These are phyloP conservation scores for Hygrophoropsis aurantiaca DNA, from an alignment of 768 basidiomycete species.

Conservation along the genomic window DNA sequence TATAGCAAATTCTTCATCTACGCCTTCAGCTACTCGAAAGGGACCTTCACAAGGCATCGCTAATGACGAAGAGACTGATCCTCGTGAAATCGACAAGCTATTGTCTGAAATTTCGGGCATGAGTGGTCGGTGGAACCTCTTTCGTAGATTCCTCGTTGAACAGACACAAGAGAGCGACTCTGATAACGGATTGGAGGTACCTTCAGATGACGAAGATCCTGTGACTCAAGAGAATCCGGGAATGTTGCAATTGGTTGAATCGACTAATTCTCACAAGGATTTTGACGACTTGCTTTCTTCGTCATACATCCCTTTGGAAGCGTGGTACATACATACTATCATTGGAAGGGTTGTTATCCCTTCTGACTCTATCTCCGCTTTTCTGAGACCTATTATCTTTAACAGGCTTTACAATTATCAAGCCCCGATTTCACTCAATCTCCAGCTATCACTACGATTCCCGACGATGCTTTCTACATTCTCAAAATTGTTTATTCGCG, in stretches of 20 bases:
- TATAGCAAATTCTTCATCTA: conserved; percentile 39
- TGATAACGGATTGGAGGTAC: too few relatives aligned
- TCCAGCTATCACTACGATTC: conserved; percentile 70
- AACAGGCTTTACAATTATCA: conserved; percentile 85
- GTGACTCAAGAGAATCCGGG: conserved; percentile 1
- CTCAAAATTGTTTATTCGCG: conserved; percentile 82
- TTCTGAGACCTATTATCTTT: conserved; percentile 1
- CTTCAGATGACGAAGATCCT: not conserved
- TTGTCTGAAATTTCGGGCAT: conserved; percentile 88
- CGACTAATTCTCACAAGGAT: conserved; percentile 52
- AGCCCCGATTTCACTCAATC: conserved; percentile 63
- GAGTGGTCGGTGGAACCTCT: conserved; percentile 89
- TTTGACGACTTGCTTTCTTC: conserved; percentile 67
- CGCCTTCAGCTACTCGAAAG: conserved; percentile 30
- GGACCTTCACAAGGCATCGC: conserved; percentile 26
- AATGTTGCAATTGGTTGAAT: conserved; percentile 35
- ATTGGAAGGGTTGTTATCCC: conserved; percentile 74
- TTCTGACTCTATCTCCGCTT: not conserved
- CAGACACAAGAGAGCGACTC: conserved; percentile 57
- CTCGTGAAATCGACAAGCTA: conserved; percentile 87
- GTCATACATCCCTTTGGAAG: conserved; percentile 87
- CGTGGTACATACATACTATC: conserved; percentile 85
- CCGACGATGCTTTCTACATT: conserved; percentile 96
- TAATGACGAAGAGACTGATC: conserved; percentile 72
- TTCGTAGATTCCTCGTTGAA: conserved; percentile 82